Conservation (phyloP, 495 filamentous ascomycete species). For the Sporormia fimetaria region DNA sequence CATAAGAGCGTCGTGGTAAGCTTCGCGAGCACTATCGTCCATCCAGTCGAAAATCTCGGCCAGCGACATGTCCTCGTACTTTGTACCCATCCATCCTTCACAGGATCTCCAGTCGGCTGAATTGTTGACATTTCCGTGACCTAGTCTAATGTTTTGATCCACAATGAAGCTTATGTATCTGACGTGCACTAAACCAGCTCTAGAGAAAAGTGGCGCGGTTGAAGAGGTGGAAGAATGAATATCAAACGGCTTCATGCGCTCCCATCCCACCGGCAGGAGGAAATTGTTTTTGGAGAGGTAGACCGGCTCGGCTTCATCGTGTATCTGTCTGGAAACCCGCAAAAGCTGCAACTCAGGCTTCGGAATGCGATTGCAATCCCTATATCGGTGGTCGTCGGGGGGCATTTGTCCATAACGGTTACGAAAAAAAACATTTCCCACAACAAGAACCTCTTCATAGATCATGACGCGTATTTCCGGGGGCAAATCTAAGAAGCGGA, state of each 20-base stretch:
- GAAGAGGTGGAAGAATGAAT: neutral
- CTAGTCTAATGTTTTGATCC: no score
- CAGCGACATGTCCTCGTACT: neutral
- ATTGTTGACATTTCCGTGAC: no score
- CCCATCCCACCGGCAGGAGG: conserved; percentile 2
- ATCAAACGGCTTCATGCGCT: neutral
- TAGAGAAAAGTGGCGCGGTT: neutral
- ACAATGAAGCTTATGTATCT: neutral
- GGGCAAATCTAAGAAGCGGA: conserved; percentile 3
- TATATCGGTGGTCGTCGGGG: neutral
- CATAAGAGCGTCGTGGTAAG: no score
- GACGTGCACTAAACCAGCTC: neutral
- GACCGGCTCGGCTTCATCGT: conserved; percentile 4
- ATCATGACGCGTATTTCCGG: conserved; percentile 16
- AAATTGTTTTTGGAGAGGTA: conserved; percentile 12
- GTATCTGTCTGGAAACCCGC: conserved; percentile 3
- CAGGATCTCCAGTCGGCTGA: neutral
- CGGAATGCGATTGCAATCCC: neutral
- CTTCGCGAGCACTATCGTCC: no score
- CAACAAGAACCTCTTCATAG: conserved; percentile 1
- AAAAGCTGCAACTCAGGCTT: conserved; percentile 2
- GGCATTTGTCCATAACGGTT: neutral
- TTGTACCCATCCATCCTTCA: neutral
- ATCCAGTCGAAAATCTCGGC: neutral
- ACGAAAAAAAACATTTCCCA: conserved; percentile 2